Evolutionary conservation across 805 yeast genomes (phyloP), one percentile per base, ranked within the genome.

Genomic region (Metschnikowia borealis): DNA sequence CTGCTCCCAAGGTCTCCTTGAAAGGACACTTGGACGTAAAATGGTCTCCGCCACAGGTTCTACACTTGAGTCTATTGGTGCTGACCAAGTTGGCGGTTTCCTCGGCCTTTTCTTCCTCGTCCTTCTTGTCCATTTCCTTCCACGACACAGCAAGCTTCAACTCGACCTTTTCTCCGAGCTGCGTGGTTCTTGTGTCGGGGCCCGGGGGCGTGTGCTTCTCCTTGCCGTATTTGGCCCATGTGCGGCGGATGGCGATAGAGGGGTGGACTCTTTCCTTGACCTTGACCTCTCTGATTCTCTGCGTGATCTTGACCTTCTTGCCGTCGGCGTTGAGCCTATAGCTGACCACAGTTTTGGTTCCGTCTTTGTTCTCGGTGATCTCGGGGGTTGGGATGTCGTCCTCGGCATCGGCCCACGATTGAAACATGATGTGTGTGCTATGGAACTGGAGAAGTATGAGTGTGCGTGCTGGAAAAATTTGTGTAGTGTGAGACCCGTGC

Each of bases 21-120:
- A 82, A 89, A 56, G 99, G 99, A 87, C 99, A 94, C 74, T 86
- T 85, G 68, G 89, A 75, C 38, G 97, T 87, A 80, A 84, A 88
- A 78, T 94, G 99, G 59, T 83, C 86, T 65, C 96, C 97, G 54
- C 87, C 87, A 85, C 99, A 94, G 49, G 80, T 74, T 81, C 97
- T 88, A 82, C 99, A 94, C 61, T 71, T 74, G 57, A 83, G 70
- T 54, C 80, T 67, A 60, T 73, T 76, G 56, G 74, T 60, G 31
- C 69, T 64, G 49, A 66, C 65, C 57, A 64, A 57, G 54, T 64
- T 65, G 56, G 73, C 66, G 69, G 69, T 57, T 67, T 71, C 65
- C 70, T 73, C 75, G 66, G 77, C 66, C 72, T 71, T 62, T 69
- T 71, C 64, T 69, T 77, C 81, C 67, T 84, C 86, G 66, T 82